Base-by-base conservation (phyloP, 768 basidiomycete genomes). In the Daedalea quercina region DNA sequence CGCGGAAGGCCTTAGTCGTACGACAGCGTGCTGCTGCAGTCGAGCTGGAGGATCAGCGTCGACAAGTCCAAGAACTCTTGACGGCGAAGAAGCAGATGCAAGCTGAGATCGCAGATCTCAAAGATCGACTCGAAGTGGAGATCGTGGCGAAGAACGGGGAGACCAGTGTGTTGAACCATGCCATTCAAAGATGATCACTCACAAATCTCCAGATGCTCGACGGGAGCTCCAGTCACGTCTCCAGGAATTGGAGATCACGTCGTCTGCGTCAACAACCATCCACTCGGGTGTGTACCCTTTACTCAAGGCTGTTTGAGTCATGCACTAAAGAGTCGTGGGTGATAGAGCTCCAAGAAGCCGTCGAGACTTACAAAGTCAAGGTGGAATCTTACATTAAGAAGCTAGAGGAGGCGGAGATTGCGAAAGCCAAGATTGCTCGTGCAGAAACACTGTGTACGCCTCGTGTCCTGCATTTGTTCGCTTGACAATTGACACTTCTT, bases 361-460 rank as follows among this genome's bases (percentile, higher is more conserved):
- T 87, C 20, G 78, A 85, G 57, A 73, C 80, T 17, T 82, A 85
- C 68, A 82, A 85, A 61, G 69, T 76, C 26, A 87, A 88, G 60
- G 76, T 80, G 31, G 74, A 78, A 46, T 69, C 74, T 1, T 80
- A 81, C 52, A 76, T 81, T 26, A 75, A 76, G 43, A 77, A 78
- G 9, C 73, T 87, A 20, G 84, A 90, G 63, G 78, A 78, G 12
- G 76, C 82, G 0, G 87, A 90, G 61, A 80, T 87, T 47, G 81
- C 79, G 7, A 74, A 79, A 44, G 84, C 79, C 6, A 87, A 82
- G 59, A 76, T 78, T 13, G 77, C 80, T 44, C 78, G 84, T 15
- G 78, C 77, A 3, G 87, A 88, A 66, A 75, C 79, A 3, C 75
- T 78, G 58, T 74, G 88, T 88, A 6, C 40, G 15, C 40, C 17